A percentile compares a stretch with the other conserved stretches of the same genome.
Evolutionary conservation across 345 rosid genomes (phyloP).

Genomic region (Bruguiera gymnorhiza): DNA sequence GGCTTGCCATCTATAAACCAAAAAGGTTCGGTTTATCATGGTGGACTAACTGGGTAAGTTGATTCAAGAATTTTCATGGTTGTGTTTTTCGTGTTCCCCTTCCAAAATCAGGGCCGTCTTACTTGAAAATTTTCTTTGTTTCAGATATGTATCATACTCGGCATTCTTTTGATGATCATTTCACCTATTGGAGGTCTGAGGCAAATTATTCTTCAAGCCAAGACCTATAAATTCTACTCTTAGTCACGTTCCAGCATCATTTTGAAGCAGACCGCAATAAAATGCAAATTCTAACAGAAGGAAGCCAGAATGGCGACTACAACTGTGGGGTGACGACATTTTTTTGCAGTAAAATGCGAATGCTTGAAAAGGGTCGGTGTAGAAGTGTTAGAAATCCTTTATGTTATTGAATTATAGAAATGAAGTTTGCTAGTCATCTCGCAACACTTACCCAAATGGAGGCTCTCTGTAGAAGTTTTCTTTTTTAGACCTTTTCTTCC

Average conservation of each 20-base stretch:
- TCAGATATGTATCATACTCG: slow-evolving; percentile 30
- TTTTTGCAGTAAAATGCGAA: no score
- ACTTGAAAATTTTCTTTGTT: not conserved
- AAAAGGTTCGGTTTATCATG: slow-evolving; percentile 26
- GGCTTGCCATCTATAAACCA: slow-evolving; percentile 30
- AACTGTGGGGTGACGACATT: no score
- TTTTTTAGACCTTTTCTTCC: no score
- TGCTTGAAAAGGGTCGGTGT: no score
- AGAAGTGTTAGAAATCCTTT: no score
- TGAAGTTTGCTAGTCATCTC: no score
- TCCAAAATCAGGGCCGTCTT: not conserved
- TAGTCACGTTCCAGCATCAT: not conserved
- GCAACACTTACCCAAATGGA: no score
- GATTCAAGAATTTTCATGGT: not conserved
- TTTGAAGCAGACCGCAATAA: not conserved
- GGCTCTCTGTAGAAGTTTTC: not conserved
- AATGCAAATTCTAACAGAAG: not conserved
- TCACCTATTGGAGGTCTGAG: slow-evolving; percentile 32
- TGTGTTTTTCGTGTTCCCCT: not conserved
- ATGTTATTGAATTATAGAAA: no score
- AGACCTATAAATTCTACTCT: slow-evolving; percentile 22
- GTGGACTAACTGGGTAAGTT: slow-evolving; percentile 32
- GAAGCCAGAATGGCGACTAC: not conserved
- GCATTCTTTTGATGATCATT: slow-evolving; percentile 20
- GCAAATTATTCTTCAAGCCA: slow-evolving; percentile 24